Evolutionary conservation across 2,329 filamentous ascomycete genomes (phyloP).

Genomic region (Biscogniauxia mediterranea): DNA sequence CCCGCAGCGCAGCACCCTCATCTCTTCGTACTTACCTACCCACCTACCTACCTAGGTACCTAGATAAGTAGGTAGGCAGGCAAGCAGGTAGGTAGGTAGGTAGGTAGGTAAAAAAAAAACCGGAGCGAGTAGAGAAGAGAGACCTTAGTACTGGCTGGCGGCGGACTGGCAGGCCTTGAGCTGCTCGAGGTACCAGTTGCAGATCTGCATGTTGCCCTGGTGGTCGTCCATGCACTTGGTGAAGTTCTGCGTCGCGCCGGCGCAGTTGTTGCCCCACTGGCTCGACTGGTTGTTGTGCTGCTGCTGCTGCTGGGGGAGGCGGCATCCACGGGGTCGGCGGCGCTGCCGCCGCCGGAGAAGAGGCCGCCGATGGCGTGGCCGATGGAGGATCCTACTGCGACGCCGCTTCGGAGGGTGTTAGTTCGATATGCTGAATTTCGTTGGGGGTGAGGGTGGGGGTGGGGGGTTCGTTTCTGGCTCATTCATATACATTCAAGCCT

Average conservation of each 20-base stretch:
- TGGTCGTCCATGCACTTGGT: slow-evolving; percentile 97
- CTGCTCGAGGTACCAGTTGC: slow-evolving; percentile 98
- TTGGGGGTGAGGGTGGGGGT: slow-evolving; percentile 1
- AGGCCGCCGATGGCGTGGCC: slow-evolving; percentile 90
- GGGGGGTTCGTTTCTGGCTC: too few relatives aligned
- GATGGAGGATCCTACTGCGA: slow-evolving; percentile 92
- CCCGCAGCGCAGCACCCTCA: too few relatives aligned
- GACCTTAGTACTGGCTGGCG: slow-evolving; percentile 68
- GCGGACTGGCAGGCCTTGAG: slow-evolving; percentile 85
- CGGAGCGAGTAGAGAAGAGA: not conserved
- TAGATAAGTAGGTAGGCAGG: too few relatives aligned
- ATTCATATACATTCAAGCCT: too few relatives aligned
- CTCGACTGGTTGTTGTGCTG: slow-evolving; percentile 50
- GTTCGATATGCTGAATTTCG: slow-evolving; percentile 10
- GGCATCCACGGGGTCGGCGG: slow-evolving; percentile 54
- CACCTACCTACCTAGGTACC: too few relatives aligned
- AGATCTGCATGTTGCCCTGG: slow-evolving; percentile 89
- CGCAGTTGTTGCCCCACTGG: slow-evolving; percentile 67
- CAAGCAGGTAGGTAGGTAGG: too few relatives aligned
- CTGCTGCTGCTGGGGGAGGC: slow-evolving; percentile 49
- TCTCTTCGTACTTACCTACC: too few relatives aligned
- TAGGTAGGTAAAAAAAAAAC: too few relatives aligned
- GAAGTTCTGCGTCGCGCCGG: slow-evolving; percentile 78
- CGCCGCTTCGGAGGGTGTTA: slow-evolving; percentile 64
- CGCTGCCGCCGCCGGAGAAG: slow-evolving; percentile 70